These are phyloP conservation scores for Sparassis latifolia DNA, from an alignment of 1,284 basidiomycete species.

Conservation along the genomic window DNA sequence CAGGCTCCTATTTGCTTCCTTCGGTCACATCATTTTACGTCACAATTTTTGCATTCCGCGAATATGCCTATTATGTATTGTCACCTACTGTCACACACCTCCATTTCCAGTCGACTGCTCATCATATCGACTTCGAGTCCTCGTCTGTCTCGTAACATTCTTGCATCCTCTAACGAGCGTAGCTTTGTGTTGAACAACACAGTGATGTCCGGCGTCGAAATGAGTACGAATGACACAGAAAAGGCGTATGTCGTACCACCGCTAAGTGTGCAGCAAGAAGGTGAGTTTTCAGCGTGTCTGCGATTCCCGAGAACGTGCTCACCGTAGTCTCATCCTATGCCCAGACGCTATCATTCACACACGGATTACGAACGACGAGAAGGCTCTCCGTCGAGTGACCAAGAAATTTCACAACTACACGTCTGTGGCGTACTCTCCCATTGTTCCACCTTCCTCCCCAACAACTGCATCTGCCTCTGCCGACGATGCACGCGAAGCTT, in stretches of 20 bases:
- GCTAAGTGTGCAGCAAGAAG: conserved; percentile 63
- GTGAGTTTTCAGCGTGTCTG: conserved; percentile 23
- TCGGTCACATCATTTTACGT: background rate
- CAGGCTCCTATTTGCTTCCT: conserved; percentile 9
- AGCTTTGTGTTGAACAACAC: no score
- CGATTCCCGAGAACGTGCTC: background rate
- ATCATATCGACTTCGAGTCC: no score
- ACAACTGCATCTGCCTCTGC: conserved; percentile 32
- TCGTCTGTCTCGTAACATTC: no score
- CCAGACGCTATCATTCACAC: conserved; percentile 71
- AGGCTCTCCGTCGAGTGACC: conserved; percentile 60
- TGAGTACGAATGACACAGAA: background rate
- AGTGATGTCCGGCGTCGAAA: no score
- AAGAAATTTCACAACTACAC: conserved; percentile 74
- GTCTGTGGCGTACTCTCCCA: conserved; percentile 46
- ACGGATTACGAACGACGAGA: conserved; percentile 63
- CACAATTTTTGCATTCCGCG: no score
- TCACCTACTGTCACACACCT: no score
- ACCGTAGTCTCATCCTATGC: background rate
- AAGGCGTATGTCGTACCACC: conserved; percentile 31
- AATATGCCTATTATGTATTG: no score
- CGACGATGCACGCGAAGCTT: conserved; percentile 71
- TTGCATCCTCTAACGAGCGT: no score
- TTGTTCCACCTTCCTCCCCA: conserved; percentile 28
- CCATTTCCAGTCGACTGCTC: no score